phyloP scores from a whole-genome alignment of 257 asterid species.

The Cruciata laevipes region DNA sequence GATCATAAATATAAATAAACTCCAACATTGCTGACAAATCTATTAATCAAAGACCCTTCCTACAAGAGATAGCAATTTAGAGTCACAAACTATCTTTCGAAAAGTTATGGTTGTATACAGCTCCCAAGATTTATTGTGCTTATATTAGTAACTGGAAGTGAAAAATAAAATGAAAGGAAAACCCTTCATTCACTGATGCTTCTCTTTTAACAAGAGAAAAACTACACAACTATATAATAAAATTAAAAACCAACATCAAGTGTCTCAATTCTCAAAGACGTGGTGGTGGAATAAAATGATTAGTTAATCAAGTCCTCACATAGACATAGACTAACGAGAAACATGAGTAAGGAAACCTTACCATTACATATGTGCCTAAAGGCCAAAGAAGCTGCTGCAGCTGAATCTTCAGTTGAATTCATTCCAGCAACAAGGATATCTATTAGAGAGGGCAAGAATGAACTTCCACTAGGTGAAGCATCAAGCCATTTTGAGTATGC shows the following conservation, averaged over 20 bases:
- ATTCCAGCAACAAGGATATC: constrained; percentile 92
- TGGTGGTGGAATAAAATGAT: neutral
- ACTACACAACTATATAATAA: neutral
- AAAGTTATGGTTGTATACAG: neutral
- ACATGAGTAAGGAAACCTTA: constrained; percentile 22
- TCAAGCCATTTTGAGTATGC: constrained; percentile 97
- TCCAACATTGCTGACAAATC: neutral
- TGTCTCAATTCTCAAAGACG: neutral
- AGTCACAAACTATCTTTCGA: neutral
- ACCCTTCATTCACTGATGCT: neutral
- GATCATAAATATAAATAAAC: neutral
- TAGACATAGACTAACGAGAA: neutral
- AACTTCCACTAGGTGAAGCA: constrained; percentile 66
- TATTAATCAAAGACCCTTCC: neutral
- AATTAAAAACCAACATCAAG: neutral
- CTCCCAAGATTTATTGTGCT: neutral
- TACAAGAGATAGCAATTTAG: neutral
- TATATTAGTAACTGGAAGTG: neutral
- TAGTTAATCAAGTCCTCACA: neutral
- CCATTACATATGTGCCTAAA: constrained; percentile 91
- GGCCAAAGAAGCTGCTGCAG: constrained; percentile 94
- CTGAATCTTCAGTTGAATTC: constrained; percentile 90
- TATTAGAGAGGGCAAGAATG: constrained; percentile 81
- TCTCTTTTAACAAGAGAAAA: neutral
- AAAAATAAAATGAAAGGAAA: neutral